A percentile compares a stretch with the other conserved stretches of the same genome.
phyloP scores from a whole-genome alignment of 306 rosid species.

The Pueraria montana region DNA sequence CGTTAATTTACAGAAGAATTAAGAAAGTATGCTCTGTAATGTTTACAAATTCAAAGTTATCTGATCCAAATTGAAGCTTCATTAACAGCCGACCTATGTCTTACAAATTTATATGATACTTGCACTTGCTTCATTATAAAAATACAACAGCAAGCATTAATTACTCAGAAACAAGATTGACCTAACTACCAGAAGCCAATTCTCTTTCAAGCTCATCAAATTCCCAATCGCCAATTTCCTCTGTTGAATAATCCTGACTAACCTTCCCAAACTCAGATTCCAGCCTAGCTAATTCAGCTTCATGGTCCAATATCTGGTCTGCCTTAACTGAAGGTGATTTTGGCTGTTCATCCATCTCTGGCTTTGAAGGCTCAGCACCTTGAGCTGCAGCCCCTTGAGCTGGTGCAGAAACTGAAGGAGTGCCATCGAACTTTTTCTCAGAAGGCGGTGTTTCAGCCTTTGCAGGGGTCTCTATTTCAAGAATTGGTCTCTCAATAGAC shows the following conservation, averaged over 20 bases:
- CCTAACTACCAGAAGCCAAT: constrained; percentile 65
- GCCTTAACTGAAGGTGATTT: constrained; percentile 56
- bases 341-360: constrained; percentile 51
- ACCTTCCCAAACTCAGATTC: constrained; percentile 93
- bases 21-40: constrained; percentile 56
- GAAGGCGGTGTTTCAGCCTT: constrained; percentile 61
- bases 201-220: constrained; percentile 98
- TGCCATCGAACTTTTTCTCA: constrained; percentile 53
- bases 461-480: constrained; percentile 80
- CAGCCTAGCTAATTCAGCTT: constrained; percentile 87
- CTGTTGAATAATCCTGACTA: constrained; percentile 75
- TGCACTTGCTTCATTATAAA: constrained; percentile 48
- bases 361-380: constrained; percentile 48
- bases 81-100: constrained; percentile 45
- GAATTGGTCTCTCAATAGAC: constrained; percentile 83
- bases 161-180: constrained; percentile 23
- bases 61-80: constrained; percentile 45
- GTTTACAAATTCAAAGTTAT: constrained; percentile 58
- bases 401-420: constrained; percentile 50
- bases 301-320: constrained; percentile 68
- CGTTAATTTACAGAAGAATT: constrained; percentile 73
- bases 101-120: constrained; percentile 51
- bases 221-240: constrained; percentile 95
- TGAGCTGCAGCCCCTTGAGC: constrained; percentile 46
- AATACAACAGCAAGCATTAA: constrained; percentile 53